Evolutionary conservation across 192 early-diverging fungal genomes (phyloP), one percentile per base, ranked within the genome.

Genomic region (Pilobolus umbonatus): DNA sequence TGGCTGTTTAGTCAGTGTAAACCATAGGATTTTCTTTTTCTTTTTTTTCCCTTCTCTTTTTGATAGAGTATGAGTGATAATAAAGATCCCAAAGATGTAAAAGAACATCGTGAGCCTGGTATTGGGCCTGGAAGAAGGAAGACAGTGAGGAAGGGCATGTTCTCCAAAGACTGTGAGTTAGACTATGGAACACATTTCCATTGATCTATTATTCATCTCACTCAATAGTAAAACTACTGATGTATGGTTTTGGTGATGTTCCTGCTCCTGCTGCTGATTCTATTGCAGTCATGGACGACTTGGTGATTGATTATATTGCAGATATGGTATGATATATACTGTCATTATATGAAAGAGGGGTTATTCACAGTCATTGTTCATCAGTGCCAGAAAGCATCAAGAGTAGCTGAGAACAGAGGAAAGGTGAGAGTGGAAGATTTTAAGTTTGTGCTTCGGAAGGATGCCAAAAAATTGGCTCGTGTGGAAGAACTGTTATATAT

Each of bases 161-260:
- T 73, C 42, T 29, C 65, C 8, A 67, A 63, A 56, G 71, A 73
- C 48, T 40, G 71, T 73, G 57, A 61, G 71, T 58, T n/a, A 17
- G 19, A n/a, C n/a, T n/a, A n/a, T n/a, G n/a, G n/a, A n/a, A n/a
- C n/a, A 44, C 28, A 5, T 25, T 55, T 26, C 34, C 8, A 12
- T 21, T 24, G 17, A 29, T 28, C 50, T 21, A n/a, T n/a, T n/a
- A n/a, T n/a, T n/a, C n/a, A n/a, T n/a, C 19, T 24, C 9, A 21
- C 17, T 38, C 56, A 12, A 5, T 29, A 86, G 84, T 87, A 26
- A 85, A 80, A 45, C 62, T 79, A 21, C 72, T 94, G 64, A 92
- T 94, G 85, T 92, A 87, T 68, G 92, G 92, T 29, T 90, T 89
- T 71, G 92, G 92, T 12, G 92, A 94, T 69, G 87, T 86, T 12